Evolutionary conservation across 2,329 filamentous ascomycete species (phyloP).

Genomic region (Clonostachys chloroleuca): DNA sequence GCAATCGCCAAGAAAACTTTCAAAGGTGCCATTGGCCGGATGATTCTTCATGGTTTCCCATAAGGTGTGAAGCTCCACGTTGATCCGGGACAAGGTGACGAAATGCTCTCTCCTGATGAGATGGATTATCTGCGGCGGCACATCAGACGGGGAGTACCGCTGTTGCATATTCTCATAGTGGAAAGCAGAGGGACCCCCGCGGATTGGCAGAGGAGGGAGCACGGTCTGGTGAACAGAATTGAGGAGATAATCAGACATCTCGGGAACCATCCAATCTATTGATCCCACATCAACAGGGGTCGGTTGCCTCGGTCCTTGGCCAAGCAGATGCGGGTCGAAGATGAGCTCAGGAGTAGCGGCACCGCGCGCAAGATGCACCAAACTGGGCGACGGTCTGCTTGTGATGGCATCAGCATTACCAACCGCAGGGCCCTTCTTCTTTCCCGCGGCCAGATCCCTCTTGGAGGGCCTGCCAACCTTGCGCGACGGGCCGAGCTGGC

Average conservation of each 20-base stretch:
- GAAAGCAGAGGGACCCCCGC: background rate
- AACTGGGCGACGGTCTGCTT: background rate
- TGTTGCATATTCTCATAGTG: background rate
- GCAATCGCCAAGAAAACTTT: no score
- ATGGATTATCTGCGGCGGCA: no score
- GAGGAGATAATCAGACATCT: background rate
- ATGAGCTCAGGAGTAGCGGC: no score
- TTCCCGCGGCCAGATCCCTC: conserved; percentile 4
- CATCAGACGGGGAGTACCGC: no score
- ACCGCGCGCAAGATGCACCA: no score
- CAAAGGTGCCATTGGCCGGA: no score
- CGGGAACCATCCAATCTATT: background rate
- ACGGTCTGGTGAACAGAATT: background rate
- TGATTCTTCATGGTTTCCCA: background rate
- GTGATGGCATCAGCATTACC: conserved; percentile 1
- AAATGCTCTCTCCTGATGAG: background rate
- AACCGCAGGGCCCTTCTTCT: no score
- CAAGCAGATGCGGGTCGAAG: no score
- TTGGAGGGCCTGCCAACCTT: conserved; percentile 22
- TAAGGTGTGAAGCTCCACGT: background rate
- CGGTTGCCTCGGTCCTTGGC: no score
- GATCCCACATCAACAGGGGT: no score
- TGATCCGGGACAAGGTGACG: background rate
- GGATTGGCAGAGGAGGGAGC: background rate
- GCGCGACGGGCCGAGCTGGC: conserved; percentile 18